Conservation (phyloP, 2,329 filamentous ascomycete genomes). For the Xylariales sp. region DNA sequence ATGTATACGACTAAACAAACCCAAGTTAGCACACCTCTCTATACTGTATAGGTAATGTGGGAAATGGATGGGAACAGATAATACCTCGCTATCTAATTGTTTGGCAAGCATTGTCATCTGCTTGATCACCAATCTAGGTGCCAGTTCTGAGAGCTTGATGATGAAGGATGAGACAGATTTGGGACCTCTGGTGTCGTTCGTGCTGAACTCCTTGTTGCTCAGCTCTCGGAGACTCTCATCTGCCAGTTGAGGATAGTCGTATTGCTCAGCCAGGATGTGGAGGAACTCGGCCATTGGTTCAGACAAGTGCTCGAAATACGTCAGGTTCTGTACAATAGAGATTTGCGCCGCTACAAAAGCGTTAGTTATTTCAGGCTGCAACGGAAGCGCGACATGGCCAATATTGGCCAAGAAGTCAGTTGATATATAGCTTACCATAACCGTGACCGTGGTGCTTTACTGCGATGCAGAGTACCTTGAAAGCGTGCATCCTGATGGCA, state of each 20-base stretch:
- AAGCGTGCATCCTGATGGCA: constrained; percentile 90
- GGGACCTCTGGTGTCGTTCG: constrained; percentile 89
- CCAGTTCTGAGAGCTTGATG: constrained; percentile 86
- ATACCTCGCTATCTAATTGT: constrained; percentile 87
- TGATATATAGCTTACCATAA: constrained; percentile 72
- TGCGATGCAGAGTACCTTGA: constrained; percentile 93
- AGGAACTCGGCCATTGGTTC: constrained; percentile 99
- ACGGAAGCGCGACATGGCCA: too few relatives aligned
- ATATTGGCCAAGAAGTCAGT: too few relatives aligned
- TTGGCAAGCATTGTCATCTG: constrained; percentile 96
- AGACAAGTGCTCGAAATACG: constrained; percentile 97
- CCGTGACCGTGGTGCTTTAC: constrained; percentile 97
- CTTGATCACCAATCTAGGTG: constrained; percentile 88
- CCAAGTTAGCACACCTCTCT: too few relatives aligned
- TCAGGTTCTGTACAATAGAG: constrained; percentile 94
- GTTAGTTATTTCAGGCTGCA: too few relatives aligned
- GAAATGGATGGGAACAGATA: too few relatives aligned
- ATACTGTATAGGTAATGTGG: too few relatives aligned
- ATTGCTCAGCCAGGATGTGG: constrained; percentile 92
- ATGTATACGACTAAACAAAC: constrained; percentile 87
- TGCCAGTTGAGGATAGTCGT: constrained; percentile 91
- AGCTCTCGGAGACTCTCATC: constrained; percentile 92
- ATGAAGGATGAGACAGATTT: constrained; percentile 96
- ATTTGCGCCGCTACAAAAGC: constrained; percentile 92
- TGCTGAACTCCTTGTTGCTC: constrained; percentile 97